Evolutionary conservation across 345 rosid genomes (phyloP).

Genomic region (Populus tremula): DNA sequence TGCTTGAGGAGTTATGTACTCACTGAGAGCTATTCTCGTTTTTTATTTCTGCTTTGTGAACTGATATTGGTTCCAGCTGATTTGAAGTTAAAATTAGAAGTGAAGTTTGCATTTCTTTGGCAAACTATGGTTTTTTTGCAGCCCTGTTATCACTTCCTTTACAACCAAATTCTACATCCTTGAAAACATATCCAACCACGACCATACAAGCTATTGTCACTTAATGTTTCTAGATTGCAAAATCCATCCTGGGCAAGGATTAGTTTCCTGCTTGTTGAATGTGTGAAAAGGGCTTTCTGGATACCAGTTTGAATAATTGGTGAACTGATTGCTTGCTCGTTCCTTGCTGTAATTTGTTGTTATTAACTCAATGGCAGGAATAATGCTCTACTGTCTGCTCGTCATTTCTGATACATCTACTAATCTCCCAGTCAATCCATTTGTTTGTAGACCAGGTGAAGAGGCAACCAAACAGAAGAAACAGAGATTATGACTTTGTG

Average conservation of each 20-base stretch:
- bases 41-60: neutral
- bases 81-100: neutral
- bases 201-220: neutral
- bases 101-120: neutral
- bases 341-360: neutral
- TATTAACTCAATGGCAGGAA: neutral
- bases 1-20: neutral
- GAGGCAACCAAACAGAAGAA: neutral
- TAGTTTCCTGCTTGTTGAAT: neutral
- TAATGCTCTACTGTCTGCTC: neutral
- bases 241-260: neutral
- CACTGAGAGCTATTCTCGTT: neutral
- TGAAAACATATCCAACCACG: neutral
- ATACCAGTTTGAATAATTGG: neutral
- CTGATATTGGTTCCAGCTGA: neutral
- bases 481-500: neutral
- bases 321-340: neutral
- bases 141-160: neutral
- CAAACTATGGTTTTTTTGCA: neutral
- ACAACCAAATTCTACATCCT: neutral
- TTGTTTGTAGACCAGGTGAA: neutral
- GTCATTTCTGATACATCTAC: neutral
- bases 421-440: neutral
- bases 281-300: neutral
- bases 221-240: neutral